Base-by-base conservation (phyloP, 2,329 filamentous ascomycete species). In the Alternaria sp. region DNA sequence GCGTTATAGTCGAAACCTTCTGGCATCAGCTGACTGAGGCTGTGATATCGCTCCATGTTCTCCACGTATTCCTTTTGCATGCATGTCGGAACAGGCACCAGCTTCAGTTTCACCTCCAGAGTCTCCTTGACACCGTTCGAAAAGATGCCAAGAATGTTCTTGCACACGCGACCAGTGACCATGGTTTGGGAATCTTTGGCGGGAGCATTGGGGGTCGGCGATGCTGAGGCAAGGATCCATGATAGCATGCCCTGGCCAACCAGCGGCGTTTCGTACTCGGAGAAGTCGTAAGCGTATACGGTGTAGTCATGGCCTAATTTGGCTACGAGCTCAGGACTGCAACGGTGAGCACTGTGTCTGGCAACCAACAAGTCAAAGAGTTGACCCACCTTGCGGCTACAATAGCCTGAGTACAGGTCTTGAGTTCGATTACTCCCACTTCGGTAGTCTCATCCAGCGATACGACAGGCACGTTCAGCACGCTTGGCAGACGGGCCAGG, bases 201-300 rank as follows among this genome's bases (percentile, higher is more conserved):
- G 26, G 83, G 80, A 17, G 81, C 81, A 58, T 83, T 81, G 8
- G 84, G 83, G 13, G 82, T 83, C 54, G 84, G 72, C 73, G 86
- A 85, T 52, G 85, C 78, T n/a, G 83, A 82, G 49, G 85, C 84
- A 44, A 98, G 83, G 23, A 89, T 87, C 85, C 90, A 90, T 36
- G 95, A 98, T 21, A 99, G 83, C 88, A 98, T 92, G 52, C 96
- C 95, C 78, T 99, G 94, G 23, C 95, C 95, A 24, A 97, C 94
- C 55, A 98, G 84, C 52, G 96, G 95, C 17, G 89, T 92, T 73
- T 97, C 93, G 64, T 91, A 91, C 79, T 99, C 95, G 11, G 95
- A 97, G 77, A 94, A 98, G 78, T 99, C 95, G 80, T 92, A 92
- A 29, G 94, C 93, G 79, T 99, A 99, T 56, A 99, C 88, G n/a